phyloP scores from a whole-genome alignment of 768 basidiomycete species.

The Candolleomyces aberdarensis region DNA sequence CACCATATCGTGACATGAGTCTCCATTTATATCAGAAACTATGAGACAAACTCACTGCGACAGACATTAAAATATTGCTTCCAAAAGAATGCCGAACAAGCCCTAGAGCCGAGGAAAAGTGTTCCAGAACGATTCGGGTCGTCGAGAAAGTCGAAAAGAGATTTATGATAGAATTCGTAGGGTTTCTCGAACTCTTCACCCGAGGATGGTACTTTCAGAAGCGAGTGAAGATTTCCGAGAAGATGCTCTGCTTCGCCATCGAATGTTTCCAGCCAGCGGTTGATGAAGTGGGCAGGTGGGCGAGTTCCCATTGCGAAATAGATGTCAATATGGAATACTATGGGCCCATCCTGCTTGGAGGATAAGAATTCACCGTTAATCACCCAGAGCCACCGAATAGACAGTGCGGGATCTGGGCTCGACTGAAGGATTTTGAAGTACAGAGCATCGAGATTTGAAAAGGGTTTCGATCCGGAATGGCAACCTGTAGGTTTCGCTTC shows the following conservation, averaged over 20 bases:
- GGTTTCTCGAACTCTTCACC: neutral
- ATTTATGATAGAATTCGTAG: neutral
- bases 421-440: neutral
- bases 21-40: no score
- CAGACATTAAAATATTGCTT: neutral
- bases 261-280: neutral
- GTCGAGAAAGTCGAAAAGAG: neutral
- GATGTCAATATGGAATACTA: neutral
- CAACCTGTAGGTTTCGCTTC: neutral
- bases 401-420: neutral
- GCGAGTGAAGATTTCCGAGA: neutral
- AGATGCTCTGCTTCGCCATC: neutral
- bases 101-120: neutral
- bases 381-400: neutral
- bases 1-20: no score
- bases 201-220: neutral
- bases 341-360: neutral
- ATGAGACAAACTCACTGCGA: no score
- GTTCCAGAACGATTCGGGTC: neutral
- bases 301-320: neutral
- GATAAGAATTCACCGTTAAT: no score
- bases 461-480: neutral
- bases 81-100: neutral
- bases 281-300: neutral
- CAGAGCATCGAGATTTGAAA: neutral